Conservation (phyloP, 2,329 filamentous ascomycete species). For the Penicillium rolfsii region DNA sequence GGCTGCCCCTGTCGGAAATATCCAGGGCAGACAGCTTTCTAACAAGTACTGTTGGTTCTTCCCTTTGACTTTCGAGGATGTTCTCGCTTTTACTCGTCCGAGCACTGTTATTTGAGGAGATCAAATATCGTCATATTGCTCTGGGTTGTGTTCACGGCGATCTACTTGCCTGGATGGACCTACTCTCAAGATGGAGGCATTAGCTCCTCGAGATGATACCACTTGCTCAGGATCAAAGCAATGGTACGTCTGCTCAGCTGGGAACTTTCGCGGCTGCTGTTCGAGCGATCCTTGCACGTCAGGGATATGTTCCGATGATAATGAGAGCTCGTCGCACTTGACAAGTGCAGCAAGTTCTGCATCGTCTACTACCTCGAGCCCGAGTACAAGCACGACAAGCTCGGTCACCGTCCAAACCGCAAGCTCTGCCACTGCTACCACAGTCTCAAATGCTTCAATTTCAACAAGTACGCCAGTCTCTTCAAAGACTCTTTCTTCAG, state of each 20-base stretch:
- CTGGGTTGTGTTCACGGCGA: neutral
- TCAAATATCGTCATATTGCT: neutral
- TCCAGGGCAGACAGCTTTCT: neutral
- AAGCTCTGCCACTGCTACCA: slow-evolving; percentile 6
- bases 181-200: neutral
- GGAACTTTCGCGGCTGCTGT: slow-evolving; percentile 38
- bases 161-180: neutral
- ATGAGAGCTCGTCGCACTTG: neutral
- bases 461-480: slow-evolving; percentile 1
- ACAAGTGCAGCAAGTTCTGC: neutral
- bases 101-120: neutral
- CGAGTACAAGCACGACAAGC: slow-evolving; percentile 5
- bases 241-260: slow-evolving; percentile 35
- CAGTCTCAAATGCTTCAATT: slow-evolving; percentile 3
- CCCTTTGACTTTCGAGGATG: neutral
- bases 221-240: slow-evolving; percentile 8
- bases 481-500: neutral
- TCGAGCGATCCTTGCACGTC: slow-evolving; percentile 36
- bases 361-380: neutral
- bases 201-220: neutral
- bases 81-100: neutral
- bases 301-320: slow-evolving; percentile 35
- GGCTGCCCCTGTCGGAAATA: neutral
- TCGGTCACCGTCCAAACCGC: neutral
- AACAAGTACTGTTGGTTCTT: neutral